Conservation (phyloP, 1,284 basidiomycete species). For the Inonotus obliquus region DNA sequence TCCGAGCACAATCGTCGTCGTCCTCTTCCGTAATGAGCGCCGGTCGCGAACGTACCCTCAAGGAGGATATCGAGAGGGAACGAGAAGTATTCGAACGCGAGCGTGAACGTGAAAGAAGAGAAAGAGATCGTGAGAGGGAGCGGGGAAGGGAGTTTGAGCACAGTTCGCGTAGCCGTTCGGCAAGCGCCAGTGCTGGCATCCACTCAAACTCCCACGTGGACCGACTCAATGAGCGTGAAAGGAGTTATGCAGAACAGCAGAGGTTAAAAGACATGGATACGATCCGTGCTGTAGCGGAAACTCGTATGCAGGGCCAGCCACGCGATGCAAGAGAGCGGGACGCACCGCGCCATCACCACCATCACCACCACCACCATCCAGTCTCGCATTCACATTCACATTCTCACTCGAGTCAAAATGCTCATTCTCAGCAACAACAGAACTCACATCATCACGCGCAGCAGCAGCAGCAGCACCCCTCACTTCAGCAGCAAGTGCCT, state of each 20-base stretch:
- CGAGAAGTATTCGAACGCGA: constrained; percentile 2
- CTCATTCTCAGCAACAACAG: constrained; percentile 3
- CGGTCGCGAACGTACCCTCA: constrained; percentile 9
- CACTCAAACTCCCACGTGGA: background rate
- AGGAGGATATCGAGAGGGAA: constrained; percentile 16
- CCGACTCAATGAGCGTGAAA: constrained; percentile 29
- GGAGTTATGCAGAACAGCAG: constrained; percentile 28
- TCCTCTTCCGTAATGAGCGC: constrained; percentile 6
- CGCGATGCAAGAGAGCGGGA: constrained; percentile 13
- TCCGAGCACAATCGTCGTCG: constrained; percentile 10
- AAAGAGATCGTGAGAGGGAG: constrained; percentile 7
- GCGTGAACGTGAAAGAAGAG: constrained; percentile 9
- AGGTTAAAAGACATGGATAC: constrained; percentile 21
- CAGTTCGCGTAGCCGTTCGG: constrained; percentile 12
- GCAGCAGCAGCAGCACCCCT: background rate
- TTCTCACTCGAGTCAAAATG: constrained; percentile 1
- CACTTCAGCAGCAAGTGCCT: background rate
- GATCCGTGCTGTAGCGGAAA: constrained; percentile 16
- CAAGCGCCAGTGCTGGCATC: constrained; percentile 3
- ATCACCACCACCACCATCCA: constrained; percentile 11
- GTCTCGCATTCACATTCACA: constrained; percentile 7
- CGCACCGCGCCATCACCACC: constrained; percentile 6
- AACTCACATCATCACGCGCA: background rate
- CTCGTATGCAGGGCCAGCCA: constrained; percentile 17
- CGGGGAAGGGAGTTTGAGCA: constrained; percentile 26